Evolutionary conservation across 2,329 filamentous ascomycete species (phyloP).

Genomic region (Apiospora kogelbergensis): DNA sequence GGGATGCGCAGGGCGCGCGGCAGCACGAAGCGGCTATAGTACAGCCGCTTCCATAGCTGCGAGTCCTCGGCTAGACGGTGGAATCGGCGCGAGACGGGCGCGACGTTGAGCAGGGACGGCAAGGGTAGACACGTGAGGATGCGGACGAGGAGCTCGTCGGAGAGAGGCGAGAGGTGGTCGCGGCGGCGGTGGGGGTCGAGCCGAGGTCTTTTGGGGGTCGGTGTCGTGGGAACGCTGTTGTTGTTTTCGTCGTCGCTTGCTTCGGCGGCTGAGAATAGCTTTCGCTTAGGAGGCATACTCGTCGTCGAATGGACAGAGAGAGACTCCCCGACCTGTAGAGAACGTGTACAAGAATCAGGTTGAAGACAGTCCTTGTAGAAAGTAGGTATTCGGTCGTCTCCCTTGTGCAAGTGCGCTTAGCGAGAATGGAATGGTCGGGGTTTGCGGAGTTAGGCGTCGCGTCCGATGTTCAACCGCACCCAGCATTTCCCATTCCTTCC

Average conservation of each 20-base stretch:
- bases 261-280: background rate
- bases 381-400: background rate
- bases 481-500: background rate
- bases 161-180: constrained; percentile 72
- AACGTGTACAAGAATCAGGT: background rate
- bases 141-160: constrained; percentile 84
- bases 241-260: constrained; percentile 14
- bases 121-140: constrained; percentile 78
- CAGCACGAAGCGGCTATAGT: constrained; percentile 83
- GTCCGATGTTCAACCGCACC: background rate
- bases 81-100: constrained; percentile 73
- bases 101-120: constrained; percentile 61
- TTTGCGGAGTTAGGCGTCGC: background rate
- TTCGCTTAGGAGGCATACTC: background rate
- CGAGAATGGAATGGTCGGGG: background rate
- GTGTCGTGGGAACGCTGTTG: constrained; percentile 16
- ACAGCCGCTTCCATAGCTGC: constrained; percentile 87
- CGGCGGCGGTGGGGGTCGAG: constrained; percentile 21
- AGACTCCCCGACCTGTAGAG: background rate
- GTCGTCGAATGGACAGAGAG: background rate
- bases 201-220: constrained; percentile 42
- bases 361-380: background rate
- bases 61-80: constrained; percentile 73
- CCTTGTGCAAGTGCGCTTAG: background rate
- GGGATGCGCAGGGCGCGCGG: constrained; percentile 77